phyloP scores from a whole-genome alignment of 2,329 filamentous ascomycete species.

The Stachybotrys echinatus region DNA sequence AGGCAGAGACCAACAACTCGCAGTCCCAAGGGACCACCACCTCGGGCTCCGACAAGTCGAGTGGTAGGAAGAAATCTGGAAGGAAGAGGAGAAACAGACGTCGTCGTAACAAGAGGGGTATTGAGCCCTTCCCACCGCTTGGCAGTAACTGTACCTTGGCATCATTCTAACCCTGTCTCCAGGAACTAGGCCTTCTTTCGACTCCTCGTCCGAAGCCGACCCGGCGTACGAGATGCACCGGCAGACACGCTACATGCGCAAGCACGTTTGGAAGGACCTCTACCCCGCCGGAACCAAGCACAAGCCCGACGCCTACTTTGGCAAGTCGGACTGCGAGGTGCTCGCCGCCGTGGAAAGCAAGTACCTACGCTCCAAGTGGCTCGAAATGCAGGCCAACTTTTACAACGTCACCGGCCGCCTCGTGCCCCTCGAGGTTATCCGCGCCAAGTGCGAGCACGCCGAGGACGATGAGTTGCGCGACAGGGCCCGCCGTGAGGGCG shows the following conservation, averaged over 20 bases:
- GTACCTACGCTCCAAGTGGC: conserved; percentile 26
- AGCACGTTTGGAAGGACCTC: conserved; percentile 21
- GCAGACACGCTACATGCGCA: conserved; percentile 23
- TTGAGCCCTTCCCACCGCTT: conserved; percentile 10
- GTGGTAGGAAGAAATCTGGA: neutral
- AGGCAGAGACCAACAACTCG: too few species aligned
- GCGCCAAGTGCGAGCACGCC: conserved; percentile 23
- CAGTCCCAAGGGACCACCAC: too few species aligned
- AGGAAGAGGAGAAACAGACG: conserved; percentile 2
- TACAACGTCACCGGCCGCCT: conserved; percentile 36
- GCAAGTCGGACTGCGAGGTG: conserved; percentile 24
- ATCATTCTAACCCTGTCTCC: conserved; percentile 11
- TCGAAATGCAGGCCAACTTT: conserved; percentile 39
- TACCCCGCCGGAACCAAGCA: conserved; percentile 19
- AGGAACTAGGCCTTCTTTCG: conserved; percentile 21
- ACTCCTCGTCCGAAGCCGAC: conserved; percentile 12
- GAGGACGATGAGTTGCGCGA: conserved; percentile 10
- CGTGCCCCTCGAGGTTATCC: conserved; percentile 31
- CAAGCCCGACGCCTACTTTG: conserved; percentile 17
- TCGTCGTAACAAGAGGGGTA: too few species aligned
- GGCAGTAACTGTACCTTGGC: conserved; percentile 2
- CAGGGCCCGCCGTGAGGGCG: conserved; percentile 1
- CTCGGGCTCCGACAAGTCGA: too few species aligned
- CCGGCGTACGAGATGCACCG: conserved; percentile 11
- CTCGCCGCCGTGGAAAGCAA: conserved; percentile 28